Evolutionary conservation across 2,329 filamentous ascomycete species (phyloP).

Genomic region (Akanthomyces uredinophilus): DNA sequence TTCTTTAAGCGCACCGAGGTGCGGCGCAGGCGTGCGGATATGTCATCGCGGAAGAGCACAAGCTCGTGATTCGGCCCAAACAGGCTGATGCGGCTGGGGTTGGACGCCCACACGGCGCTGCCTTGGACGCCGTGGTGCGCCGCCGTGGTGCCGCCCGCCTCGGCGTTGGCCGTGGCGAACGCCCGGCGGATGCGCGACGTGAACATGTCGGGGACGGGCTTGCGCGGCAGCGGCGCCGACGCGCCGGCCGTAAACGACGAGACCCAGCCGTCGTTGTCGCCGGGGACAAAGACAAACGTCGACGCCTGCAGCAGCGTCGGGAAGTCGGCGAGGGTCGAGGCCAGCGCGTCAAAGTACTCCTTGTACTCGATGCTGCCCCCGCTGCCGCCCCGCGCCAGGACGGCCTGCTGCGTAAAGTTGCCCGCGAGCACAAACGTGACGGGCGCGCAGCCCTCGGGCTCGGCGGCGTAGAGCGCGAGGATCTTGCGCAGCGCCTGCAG

Average conservation of each 20-base stretch:
- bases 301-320: conserved; percentile 71
- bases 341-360: conserved; percentile 87
- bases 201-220: conserved; percentile 78
- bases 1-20: conserved; percentile 66
- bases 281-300: conserved; percentile 89
- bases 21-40: conserved; percentile 72
- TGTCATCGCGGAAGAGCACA: conserved; percentile 80
- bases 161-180: conserved; percentile 72
- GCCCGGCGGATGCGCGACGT: conserved; percentile 78
- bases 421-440: conserved; percentile 79
- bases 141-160: conserved; percentile 40
- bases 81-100: conserved; percentile 74
- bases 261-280: conserved; percentile 96
- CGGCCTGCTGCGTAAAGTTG: conserved; percentile 67
- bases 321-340: conserved; percentile 76
- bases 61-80: conserved; percentile 89
- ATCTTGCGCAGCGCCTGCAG: conserved; percentile 77
- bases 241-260: conserved; percentile 77
- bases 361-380: conserved; percentile 93
- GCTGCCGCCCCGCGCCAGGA: conserved; percentile 63
- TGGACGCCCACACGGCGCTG: conserved; percentile 79
- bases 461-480: conserved; percentile 65
- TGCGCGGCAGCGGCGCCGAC: conserved; percentile 63
- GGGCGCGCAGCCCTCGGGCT: conserved; percentile 61
- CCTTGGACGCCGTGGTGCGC: conserved; percentile 35